Evolutionary conservation across 495 filamentous ascomycete species (phyloP).

Genomic region (Darksidea phi): DNA sequence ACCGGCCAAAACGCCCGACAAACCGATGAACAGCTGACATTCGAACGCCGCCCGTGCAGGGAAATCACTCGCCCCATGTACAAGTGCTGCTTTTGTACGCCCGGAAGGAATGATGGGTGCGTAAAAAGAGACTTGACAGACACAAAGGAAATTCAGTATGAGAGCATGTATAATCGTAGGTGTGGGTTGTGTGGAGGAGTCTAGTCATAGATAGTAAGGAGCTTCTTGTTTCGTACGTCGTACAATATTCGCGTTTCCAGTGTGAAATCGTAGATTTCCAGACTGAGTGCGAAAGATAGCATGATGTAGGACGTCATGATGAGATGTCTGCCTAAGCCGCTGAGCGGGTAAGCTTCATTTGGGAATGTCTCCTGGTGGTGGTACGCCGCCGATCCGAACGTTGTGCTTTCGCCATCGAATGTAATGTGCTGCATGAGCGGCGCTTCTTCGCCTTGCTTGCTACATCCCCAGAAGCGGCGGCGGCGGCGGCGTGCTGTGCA

Average conservation of each 20-base stretch:
- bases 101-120: constrained; percentile 23
- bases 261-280: too few species aligned
- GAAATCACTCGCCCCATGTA: not conserved
- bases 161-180: constrained; percentile 19
- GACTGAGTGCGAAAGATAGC: too few species aligned
- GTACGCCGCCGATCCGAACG: too few species aligned
- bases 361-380: too few species aligned
- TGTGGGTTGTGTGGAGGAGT: constrained; percentile 6
- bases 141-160: not conserved
- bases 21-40: not conserved
- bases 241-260: too few species aligned
- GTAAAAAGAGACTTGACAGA: constrained; percentile 8
- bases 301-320: too few species aligned
- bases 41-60: constrained; percentile 1
- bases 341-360: too few species aligned
- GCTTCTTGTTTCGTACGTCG: too few species aligned
- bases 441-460: not conserved
- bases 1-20: not conserved
- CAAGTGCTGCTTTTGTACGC: constrained; percentile 8
- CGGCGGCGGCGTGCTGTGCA: constrained; percentile 1
- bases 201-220: not conserved
- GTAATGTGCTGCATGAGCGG: not conserved
- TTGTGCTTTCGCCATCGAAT: too few species aligned
- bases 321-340: too few species aligned
- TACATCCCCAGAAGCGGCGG: constrained; percentile 16